Evolutionary conservation across 2,329 filamentous ascomycete genomes (phyloP).

Genomic region (Cyphellophora attinorum): DNA sequence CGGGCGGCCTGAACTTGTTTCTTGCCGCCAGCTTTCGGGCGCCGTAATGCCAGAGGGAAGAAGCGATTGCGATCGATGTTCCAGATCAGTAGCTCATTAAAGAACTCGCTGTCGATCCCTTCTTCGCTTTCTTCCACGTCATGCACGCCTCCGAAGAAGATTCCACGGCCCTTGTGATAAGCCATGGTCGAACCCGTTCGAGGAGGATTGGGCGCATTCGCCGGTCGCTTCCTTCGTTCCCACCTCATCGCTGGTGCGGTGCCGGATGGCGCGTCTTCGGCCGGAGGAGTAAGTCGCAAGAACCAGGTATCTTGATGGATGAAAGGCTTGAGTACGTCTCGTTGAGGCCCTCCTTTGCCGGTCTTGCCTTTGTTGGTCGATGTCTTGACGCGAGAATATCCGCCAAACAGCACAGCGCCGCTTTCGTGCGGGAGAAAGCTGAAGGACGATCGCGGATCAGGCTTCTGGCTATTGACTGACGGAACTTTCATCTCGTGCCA

Average conservation of each 20-base stretch:
- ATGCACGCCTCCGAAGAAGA: slow-evolving; percentile 89
- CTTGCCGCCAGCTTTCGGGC: slow-evolving; percentile 58
- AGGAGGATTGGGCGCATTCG: slow-evolving; percentile 73
- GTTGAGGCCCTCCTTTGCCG: slow-evolving; percentile 44
- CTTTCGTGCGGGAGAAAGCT: slow-evolving; percentile 82
- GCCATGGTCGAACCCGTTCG: slow-evolving; percentile 90
- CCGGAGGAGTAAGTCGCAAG: slow-evolving; percentile 66
- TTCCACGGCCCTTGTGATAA: slow-evolving; percentile 84
- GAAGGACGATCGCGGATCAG: slow-evolving; percentile 84
- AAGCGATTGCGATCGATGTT: slow-evolving; percentile 93
- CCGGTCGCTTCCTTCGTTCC: slow-evolving; percentile 88
- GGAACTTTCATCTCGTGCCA: slow-evolving; percentile 74
- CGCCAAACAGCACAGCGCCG: slow-evolving; percentile 83
- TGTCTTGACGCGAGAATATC: slow-evolving; percentile 84
- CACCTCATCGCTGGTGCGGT: slow-evolving; percentile 68
- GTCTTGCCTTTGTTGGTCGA: slow-evolving; percentile 50
- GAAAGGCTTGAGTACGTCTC: slow-evolving; percentile 72
- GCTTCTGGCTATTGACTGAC: slow-evolving; percentile 67
- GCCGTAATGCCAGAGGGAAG: slow-evolving; percentile 71
- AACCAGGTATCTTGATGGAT: slow-evolving; percentile 95
- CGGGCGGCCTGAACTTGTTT: slow-evolving; percentile 31
- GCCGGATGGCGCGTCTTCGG: slow-evolving; percentile 54
- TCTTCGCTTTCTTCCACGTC: slow-evolving; percentile 88
- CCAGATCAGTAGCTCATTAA: slow-evolving; percentile 85
- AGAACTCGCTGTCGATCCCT: slow-evolving; percentile 94